Evolutionary conservation across 2,329 filamentous ascomycete species (phyloP).

Genomic region (Xylariaceae sp.): DNA sequence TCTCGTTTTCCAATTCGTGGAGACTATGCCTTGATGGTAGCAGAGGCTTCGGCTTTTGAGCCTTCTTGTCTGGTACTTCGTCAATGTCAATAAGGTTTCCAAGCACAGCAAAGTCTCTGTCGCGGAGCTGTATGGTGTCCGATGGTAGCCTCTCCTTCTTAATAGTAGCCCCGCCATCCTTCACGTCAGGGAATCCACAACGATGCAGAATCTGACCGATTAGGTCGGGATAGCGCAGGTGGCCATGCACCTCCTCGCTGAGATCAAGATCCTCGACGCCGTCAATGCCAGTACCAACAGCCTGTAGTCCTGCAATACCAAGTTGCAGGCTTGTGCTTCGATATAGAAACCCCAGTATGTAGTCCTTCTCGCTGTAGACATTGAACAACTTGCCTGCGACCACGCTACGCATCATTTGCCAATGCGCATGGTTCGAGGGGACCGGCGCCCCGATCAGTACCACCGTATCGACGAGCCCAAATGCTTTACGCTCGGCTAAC

Average conservation of each 20-base stretch:
- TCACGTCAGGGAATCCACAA: constrained; percentile 57
- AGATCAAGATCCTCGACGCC: constrained; percentile 66
- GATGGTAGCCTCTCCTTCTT: constrained; percentile 50
- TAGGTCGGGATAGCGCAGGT: constrained; percentile 58
- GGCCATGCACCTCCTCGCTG: constrained; percentile 57
- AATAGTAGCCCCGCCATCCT: constrained; percentile 51
- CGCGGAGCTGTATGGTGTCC: constrained; percentile 42
- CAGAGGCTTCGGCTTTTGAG: constrained; percentile 9
- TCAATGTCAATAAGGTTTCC: constrained; percentile 52
- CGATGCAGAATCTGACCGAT: constrained; percentile 57
- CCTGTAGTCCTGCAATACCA: constrained; percentile 83
- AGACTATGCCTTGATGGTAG: constrained; percentile 28
- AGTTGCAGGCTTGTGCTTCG: constrained; percentile 81
- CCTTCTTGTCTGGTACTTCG: constrained; percentile 34
- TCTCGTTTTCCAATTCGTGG: constrained; percentile 34
- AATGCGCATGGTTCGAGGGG: constrained; percentile 73
- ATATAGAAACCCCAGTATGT: constrained; percentile 86
- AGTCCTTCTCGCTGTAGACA: constrained; percentile 86
- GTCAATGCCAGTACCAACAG: constrained; percentile 65
- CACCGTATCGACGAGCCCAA: constrained; percentile 67
- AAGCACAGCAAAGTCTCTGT: constrained; percentile 40
- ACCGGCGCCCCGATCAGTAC: constrained; percentile 81
- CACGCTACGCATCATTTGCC: constrained; percentile 77
- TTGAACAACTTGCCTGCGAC: constrained; percentile 86
- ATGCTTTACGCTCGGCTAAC: constrained; percentile 69